Evolutionary conservation across 2,329 filamentous ascomycete species (phyloP), one percentile per base, ranked within the genome.

Genomic region (Epichloe gansuensis): DNA sequence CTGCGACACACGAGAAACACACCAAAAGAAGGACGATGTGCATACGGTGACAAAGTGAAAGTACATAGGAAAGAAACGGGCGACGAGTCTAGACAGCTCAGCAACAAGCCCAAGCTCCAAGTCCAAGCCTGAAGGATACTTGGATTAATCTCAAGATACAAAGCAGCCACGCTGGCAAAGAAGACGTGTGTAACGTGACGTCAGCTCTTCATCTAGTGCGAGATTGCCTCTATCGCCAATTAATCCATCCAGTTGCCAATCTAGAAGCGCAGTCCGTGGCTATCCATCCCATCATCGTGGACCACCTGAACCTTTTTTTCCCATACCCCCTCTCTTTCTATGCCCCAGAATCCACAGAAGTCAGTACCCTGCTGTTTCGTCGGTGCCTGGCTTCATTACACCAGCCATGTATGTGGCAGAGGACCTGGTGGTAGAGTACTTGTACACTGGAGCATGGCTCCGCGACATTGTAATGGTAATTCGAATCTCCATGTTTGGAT

Each of bases 341-440:
- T 21, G 17, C 17, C 17, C 17, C 23, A 23, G 23, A 23, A 23
- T 3, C 70, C 73, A 51, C 72, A 75, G 56, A 73, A 76, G 17
- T 21, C 17, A 21, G 57, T 82, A 79, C 62, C 69, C 77, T 35
- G 69, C 73, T 28, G 69, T 72, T 25, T 70, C 75, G 7, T 69
- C 77, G 2, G 17, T 21, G 49, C 72, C 76, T 53, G 73, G 72
- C 28, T 85, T 85, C 62, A 77, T 86, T 56, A 85, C 81, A 13
- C 81, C 83, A 3, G 81, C 79, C 55, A 86, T 86, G 83, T 86
- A 23, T 23, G 23, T 23, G 23, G 23, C 23, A 83, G 83, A 84
- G 63, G 80, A 86, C 61, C 82, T 80, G 11, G 82, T 86, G 51
- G 82, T 23, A 23, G 23, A 23, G 23, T 9, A 31, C 8, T 3